These are phyloP conservation scores for Orbilia brochopaga DNA, from an alignment of 2,329 filamentous ascomycete species.

Conservation along the genomic window DNA sequence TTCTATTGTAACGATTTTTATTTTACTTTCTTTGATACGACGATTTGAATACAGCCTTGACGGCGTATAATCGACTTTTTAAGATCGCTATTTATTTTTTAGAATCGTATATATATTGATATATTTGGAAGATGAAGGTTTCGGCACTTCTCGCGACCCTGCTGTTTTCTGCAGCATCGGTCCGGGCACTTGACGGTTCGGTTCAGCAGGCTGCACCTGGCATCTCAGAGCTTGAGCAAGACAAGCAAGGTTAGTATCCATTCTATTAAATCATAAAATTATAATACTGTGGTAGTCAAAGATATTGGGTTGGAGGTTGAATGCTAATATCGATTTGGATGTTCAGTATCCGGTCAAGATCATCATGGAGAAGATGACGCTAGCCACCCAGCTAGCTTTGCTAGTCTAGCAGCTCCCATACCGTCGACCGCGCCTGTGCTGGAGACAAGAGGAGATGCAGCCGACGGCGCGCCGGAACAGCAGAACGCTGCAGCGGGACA, in stretches of 20 bases:
- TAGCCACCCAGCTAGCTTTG: not conserved
- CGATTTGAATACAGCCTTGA: not conserved
- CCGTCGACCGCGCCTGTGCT: not conserved
- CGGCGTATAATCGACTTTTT: not conserved
- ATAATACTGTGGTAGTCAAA: too few relatives aligned
- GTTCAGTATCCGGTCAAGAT: not conserved
- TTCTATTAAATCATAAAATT: not conserved
- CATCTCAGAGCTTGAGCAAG: not conserved
- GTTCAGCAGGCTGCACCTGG: not conserved
- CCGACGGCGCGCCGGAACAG: not conserved
- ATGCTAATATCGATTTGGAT: not conserved
- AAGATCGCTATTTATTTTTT: not conserved
- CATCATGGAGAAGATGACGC: too few relatives aligned
- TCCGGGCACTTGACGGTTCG: not conserved
- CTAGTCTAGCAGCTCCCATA: not conserved
- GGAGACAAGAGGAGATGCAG: not conserved
- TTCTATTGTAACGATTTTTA: not conserved
- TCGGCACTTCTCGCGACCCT: constrained; percentile 5
- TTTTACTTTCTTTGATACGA: not conserved
- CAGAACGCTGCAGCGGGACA: not conserved
- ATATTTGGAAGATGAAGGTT: constrained; percentile 26
- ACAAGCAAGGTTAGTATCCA: not conserved
- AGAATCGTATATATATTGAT: too few relatives aligned
- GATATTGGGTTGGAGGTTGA: too few relatives aligned
- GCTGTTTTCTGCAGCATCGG: constrained; percentile 15